phyloP scores from a whole-genome alignment of 768 basidiomycete species.

The Porphyrellus cyaneotinctus region DNA sequence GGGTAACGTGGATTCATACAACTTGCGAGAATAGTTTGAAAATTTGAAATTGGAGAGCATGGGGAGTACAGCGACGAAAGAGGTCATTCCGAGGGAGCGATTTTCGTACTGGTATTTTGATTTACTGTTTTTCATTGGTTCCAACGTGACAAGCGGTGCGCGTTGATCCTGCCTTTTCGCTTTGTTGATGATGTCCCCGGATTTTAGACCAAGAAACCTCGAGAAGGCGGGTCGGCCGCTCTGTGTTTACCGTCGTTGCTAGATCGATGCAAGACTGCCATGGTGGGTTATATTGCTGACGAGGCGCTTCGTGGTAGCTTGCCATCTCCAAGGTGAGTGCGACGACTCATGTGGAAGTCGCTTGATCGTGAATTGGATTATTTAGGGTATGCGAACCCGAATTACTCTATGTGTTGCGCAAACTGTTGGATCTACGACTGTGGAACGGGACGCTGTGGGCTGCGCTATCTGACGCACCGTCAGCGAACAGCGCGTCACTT shows the following conservation, averaged over 20 bases:
- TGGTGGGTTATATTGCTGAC: constrained; percentile 80
- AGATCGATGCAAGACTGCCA: constrained; percentile 63
- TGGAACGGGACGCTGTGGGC: constrained; percentile 79
- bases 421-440: constrained; percentile 64
- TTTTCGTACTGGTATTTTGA: constrained; percentile 95
- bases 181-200: not conserved
- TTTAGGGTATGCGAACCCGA: constrained; percentile 83
- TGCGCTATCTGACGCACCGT: constrained; percentile 62
- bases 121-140: constrained; percentile 76
- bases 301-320: constrained; percentile 78
- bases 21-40: constrained; percentile 30
- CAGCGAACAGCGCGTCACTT: constrained; percentile 47
- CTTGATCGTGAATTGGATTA: not conserved
- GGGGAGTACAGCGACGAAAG: constrained; percentile 59
- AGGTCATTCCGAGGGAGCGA: constrained; percentile 66
- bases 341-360: not conserved
- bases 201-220: constrained; percentile 54
- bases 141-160: constrained; percentile 58
- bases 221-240: constrained; percentile 66
- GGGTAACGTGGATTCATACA: not conserved
- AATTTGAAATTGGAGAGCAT: constrained; percentile 38
- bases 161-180: not conserved
- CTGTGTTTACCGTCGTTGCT: constrained; percentile 69
- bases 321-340: constrained; percentile 76
- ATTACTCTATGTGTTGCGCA: constrained; percentile 75